These are phyloP conservation scores for Sugiyamaella smithiae DNA, from an alignment of 805 yeast species.

Conservation along the genomic window DNA sequence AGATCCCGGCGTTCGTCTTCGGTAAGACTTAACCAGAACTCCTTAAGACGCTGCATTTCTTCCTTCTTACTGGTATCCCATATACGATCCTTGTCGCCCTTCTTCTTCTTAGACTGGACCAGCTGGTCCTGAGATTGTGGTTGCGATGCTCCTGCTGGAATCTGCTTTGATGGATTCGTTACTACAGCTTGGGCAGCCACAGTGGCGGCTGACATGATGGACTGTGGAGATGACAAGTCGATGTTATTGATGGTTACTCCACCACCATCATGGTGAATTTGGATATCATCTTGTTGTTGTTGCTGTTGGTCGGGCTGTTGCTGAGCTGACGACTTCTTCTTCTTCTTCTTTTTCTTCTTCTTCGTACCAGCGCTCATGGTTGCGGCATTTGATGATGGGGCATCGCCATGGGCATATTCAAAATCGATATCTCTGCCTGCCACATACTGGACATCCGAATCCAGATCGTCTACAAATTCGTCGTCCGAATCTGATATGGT, in stretches of 20 bases:
- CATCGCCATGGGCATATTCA: constrained; percentile 26
- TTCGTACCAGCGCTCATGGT: constrained; percentile 6
- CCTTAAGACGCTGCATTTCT: constrained; percentile 50
- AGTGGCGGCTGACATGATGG: constrained; percentile 28
- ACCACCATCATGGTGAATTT: constrained; percentile 56
- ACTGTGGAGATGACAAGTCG: constrained; percentile 27
- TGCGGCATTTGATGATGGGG: background rate
- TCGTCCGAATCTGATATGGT: constrained; percentile 8
- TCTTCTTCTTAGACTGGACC: constrained; percentile 11
- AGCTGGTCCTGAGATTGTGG: constrained; percentile 6
- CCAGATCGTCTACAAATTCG: constrained; percentile 14
- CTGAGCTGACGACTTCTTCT: constrained; percentile 31
- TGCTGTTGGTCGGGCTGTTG: constrained; percentile 29
- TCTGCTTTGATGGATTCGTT: background rate
- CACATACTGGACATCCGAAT: constrained; percentile 12
- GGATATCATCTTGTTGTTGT: constrained; percentile 59
- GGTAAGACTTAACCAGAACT: constrained; percentile 65
- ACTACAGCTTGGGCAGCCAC: constrained; percentile 16
- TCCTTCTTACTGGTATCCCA: constrained; percentile 47
- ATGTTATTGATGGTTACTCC: constrained; percentile 69
- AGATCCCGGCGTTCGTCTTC: constrained; percentile 60
- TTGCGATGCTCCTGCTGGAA: background rate
- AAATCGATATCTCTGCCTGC: constrained; percentile 36
- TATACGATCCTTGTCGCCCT: constrained; percentile 32
- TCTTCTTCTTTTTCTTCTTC: constrained; percentile 36